phyloP scores from a whole-genome alignment of 2,329 filamentous ascomycete species.

The Sclerotinia glacialis region DNA sequence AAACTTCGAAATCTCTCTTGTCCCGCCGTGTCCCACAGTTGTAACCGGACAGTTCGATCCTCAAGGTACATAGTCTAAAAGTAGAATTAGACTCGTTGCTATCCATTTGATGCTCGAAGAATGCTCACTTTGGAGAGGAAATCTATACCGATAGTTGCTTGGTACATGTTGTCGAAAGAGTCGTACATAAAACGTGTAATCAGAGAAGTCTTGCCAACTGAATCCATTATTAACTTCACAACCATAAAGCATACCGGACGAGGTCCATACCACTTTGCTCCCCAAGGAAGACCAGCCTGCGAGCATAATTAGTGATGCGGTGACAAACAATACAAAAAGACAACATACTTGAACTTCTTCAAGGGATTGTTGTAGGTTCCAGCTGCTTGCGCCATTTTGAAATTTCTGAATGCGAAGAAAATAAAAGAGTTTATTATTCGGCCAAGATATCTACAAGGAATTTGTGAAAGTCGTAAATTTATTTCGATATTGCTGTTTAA shows the following conservation, averaged over 20 bases:
- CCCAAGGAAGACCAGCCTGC: slow-evolving; percentile 90
- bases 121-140: slow-evolving; percentile 87
- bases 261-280: slow-evolving; percentile 87
- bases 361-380: slow-evolving; percentile 97
- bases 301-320: slow-evolving; percentile 28
- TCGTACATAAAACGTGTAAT: slow-evolving; percentile 99
- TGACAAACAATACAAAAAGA: neutral
- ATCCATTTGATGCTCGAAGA: slow-evolving; percentile 15
- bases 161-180: slow-evolving; percentile 99
- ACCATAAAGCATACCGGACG: slow-evolving; percentile 19
- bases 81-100: slow-evolving; percentile 26
- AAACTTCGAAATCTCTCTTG: slow-evolving; percentile 96
- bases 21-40: slow-evolving; percentile 97
- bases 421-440: slow-evolving; percentile 14
- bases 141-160: slow-evolving; percentile 98
- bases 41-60: slow-evolving; percentile 93
- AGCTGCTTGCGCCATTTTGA: slow-evolving; percentile 76
- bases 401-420: neutral
- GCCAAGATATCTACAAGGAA: slow-evolving; percentile 25
- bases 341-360: slow-evolving; percentile 96
- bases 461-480: slow-evolving; percentile 14
- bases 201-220: slow-evolving; percentile 97
- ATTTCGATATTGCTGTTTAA: slow-evolving; percentile 13
- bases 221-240: slow-evolving; percentile 27
- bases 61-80: slow-evolving; percentile 96